Evolutionary conservation across 352 stramenopile genomes (phyloP).

Genomic region (Hyaloperonospora arabidopsidis): DNA sequence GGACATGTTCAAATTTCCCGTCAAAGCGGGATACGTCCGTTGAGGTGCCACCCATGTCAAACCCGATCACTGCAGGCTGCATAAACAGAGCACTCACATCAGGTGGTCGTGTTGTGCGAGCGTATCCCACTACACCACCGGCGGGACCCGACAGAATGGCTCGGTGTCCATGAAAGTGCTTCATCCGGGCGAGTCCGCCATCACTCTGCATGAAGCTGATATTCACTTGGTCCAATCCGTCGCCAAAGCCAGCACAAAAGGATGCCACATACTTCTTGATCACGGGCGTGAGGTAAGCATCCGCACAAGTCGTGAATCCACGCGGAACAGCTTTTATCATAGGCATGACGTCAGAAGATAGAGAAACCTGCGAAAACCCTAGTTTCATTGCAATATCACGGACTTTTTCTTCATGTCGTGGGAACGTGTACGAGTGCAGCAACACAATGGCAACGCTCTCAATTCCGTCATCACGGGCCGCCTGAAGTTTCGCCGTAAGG

Average conservation of each 20-base stretch:
- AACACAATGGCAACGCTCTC: conserved; percentile 93
- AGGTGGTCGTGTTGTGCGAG: conserved; percentile 83
- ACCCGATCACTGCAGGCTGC: conserved; percentile 87
- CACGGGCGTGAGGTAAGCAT: conserved; percentile 97
- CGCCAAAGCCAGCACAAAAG: conserved; percentile 96
- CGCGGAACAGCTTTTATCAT: conserved; percentile 98
- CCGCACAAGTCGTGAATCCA: conserved; percentile 94
- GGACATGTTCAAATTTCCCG: conserved; percentile 95
- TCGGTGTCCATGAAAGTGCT: conserved; percentile 88
- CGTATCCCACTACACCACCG: conserved; percentile 95
- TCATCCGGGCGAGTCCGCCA: conserved; percentile 93
- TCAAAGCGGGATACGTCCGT: conserved; percentile 97
- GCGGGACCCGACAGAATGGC: conserved; percentile 92
- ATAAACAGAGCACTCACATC: conserved; percentile 15
- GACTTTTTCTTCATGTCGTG: conserved; percentile 88
- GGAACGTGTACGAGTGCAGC: conserved; percentile 93
- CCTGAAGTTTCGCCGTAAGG: conserved; percentile 79
- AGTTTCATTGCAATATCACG: conserved; percentile 86
- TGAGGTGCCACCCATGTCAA: conserved; percentile 99
- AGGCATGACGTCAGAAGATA: conserved; percentile 91
- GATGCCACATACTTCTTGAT: conserved; percentile 95
- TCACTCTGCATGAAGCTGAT: conserved; percentile 99
- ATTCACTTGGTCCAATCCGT: conserved; percentile 80
- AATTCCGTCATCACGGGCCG: conserved; percentile 79
- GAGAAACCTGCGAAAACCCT: conserved; percentile 90